phyloP scores from a whole-genome alignment of 2,329 filamentous ascomycete species.

The Elsinoe fawcettii region DNA sequence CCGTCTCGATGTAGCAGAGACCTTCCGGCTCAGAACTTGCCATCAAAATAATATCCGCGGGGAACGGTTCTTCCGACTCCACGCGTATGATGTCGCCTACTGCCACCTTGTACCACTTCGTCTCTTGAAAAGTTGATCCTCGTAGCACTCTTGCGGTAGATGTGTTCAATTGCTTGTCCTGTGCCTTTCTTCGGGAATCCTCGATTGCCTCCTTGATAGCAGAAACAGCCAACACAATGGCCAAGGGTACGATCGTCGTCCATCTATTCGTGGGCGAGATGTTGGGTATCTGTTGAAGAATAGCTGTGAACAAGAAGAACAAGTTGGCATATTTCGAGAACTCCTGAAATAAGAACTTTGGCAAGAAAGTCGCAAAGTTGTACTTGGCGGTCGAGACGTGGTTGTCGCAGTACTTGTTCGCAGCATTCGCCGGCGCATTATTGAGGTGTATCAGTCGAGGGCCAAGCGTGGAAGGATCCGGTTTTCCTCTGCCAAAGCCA shows the following conservation, averaged over 20 bases:
- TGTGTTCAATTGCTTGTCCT: slow-evolving; percentile 79
- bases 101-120: slow-evolving; percentile 86
- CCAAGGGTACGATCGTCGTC: slow-evolving; percentile 91
- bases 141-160: slow-evolving; percentile 76
- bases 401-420: slow-evolving; percentile 89
- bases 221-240: slow-evolving; percentile 86
- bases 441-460: slow-evolving; percentile 92
- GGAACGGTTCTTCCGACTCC: slow-evolving; percentile 90
- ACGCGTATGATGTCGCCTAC: slow-evolving; percentile 91
- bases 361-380: slow-evolving; percentile 84
- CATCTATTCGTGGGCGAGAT: slow-evolving; percentile 93
- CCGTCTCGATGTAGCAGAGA: slow-evolving; percentile 96
- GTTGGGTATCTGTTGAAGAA: slow-evolving; percentile 87
- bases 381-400: slow-evolving; percentile 98
- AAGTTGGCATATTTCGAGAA: slow-evolving; percentile 99
- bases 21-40: slow-evolving; percentile 96
- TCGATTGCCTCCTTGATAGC: slow-evolving; percentile 91
- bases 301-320: slow-evolving; percentile 97
- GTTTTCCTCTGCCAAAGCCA: slow-evolving; percentile 74
- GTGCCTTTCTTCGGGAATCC: slow-evolving; percentile 81
- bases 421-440: slow-evolving; percentile 84
- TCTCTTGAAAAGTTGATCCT: slow-evolving; percentile 75
- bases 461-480: slow-evolving; percentile 82
- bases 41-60: slow-evolving; percentile 83
- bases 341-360: slow-evolving; percentile 96